Evolutionary conservation across 352 stramenopile species (phyloP).

Genomic region (Phytophthora hibernalis): DNA sequence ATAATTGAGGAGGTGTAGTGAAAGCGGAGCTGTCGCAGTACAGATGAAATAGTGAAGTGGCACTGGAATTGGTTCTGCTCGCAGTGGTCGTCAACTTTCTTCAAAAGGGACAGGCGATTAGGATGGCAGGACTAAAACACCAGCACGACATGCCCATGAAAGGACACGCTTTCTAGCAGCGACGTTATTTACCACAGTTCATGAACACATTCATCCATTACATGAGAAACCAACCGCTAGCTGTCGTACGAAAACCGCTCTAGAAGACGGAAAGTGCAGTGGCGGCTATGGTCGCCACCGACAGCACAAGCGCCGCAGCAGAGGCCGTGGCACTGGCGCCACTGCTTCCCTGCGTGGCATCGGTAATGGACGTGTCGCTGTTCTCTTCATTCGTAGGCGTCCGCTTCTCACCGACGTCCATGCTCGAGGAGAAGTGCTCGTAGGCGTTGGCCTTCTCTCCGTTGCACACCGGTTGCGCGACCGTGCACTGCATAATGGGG

Average conservation of each 20-base stretch:
- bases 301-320: constrained; percentile 21
- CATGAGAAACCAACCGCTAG: constrained; percentile 2
- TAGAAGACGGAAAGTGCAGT: constrained; percentile 36
- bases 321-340: constrained; percentile 13
- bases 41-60: neutral
- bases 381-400: constrained; percentile 35
- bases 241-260: neutral
- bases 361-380: neutral
- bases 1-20: constrained; percentile 19
- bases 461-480: constrained; percentile 50
- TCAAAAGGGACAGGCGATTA: neutral
- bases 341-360: constrained; percentile 14
- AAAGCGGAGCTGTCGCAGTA: neutral
- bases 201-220: constrained; percentile 23
- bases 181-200: constrained; percentile 9
- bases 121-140: neutral
- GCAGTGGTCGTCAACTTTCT: neutral
- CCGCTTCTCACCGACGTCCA: constrained; percentile 36
- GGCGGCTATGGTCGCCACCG: constrained; percentile 18
- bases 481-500: constrained; percentile 42
- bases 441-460: constrained; percentile 42
- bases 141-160: neutral
- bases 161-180: neutral
- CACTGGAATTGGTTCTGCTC: neutral
- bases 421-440: constrained; percentile 22